Percentiles rank a stretch among this genome's conserved stretches.
phyloP scores from a whole-genome alignment of 257 asterid genomes.

The Orobanche coerulescens region DNA sequence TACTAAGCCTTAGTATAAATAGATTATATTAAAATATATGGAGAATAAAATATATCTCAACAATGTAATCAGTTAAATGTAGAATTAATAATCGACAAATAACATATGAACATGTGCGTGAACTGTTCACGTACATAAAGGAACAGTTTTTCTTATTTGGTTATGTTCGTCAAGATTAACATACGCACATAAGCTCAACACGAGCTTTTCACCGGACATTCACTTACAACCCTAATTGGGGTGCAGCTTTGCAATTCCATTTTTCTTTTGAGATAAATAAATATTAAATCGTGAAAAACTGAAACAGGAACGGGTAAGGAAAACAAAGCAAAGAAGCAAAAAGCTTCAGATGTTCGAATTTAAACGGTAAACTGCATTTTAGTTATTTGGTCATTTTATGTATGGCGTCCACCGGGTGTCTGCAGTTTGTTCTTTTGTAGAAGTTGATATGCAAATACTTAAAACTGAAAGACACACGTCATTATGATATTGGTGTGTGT shows the following conservation, averaged over 20 bases:
- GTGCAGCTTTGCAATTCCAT: neutral
- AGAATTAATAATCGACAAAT: too few species aligned
- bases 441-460: slow-evolving; percentile 14
- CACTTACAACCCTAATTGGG: too few species aligned
- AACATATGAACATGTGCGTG: too few species aligned
- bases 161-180: too few species aligned
- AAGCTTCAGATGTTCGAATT: neutral
- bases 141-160: too few species aligned
- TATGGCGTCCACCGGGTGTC: neutral
- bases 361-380: slow-evolving; percentile 1
- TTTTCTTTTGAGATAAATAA: neutral
- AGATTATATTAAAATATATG: too few species aligned
- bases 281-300: neutral
- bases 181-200: too few species aligned
- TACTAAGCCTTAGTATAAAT: too few species aligned
- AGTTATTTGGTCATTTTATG: neutral
- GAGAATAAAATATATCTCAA: too few species aligned
- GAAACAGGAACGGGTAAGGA: neutral
- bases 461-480: neutral
- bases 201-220: too few species aligned
- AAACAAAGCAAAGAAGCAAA: neutral
- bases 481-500: neutral
- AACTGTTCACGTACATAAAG: too few species aligned
- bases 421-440: neutral
- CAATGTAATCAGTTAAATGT: too few species aligned